Evolutionary conservation across 2,329 filamentous ascomycete genomes (phyloP), one percentile per base, ranked within the genome.

Genomic region (Anthostomella pinea): DNA sequence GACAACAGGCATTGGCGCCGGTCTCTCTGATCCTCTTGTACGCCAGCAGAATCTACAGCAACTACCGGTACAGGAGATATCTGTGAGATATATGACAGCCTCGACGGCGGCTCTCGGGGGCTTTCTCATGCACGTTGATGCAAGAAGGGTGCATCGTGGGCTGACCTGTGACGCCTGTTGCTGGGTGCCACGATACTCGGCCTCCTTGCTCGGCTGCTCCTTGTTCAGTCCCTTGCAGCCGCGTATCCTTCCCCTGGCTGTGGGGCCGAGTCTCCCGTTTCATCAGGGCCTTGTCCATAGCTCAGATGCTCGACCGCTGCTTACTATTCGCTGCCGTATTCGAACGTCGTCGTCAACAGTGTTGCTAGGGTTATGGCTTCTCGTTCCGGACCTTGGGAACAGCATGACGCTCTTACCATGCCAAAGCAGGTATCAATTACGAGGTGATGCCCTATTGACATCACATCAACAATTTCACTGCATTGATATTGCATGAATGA

Each of bases 191-290:
- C 35, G 14, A 16, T 19, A 36, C 13, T 31, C 28, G 22, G 35
- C n/a, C n/a, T n/a, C n/a, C n/a, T 37, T 36, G 29, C 29, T 21
- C 25, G 27, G 34, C 16, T 30, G 23, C 26, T n/a, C n/a, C n/a
- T n/a, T n/a, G n/a, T n/a, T n/a, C 28, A 5, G 27, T 29, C 41
- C 50, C 46, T 49, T 50, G 38, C 46, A 46, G 45, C 23, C 21
- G 32, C 28, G 39, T 23, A 39, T 41, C 23, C 23, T 28, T 42
- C 31, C 27, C 43, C 30, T 42, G 41, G 24, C 34, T 41, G 31
- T 36, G 35, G 28, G 39, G 32, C 30, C 30, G 32, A 35, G 25
- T 17, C 28, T 22, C 19, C 37, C 34, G 16, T 34, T 30, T 32
- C 41, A 37, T 35, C 36, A 23, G 33, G 15, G 18, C 34, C 30